A percentile compares a stretch with the other conserved stretches of the same genome.
Evolutionary conservation across 352 stramenopile genomes (phyloP).

Genomic region (Globisporangium recalcitrans): DNA sequence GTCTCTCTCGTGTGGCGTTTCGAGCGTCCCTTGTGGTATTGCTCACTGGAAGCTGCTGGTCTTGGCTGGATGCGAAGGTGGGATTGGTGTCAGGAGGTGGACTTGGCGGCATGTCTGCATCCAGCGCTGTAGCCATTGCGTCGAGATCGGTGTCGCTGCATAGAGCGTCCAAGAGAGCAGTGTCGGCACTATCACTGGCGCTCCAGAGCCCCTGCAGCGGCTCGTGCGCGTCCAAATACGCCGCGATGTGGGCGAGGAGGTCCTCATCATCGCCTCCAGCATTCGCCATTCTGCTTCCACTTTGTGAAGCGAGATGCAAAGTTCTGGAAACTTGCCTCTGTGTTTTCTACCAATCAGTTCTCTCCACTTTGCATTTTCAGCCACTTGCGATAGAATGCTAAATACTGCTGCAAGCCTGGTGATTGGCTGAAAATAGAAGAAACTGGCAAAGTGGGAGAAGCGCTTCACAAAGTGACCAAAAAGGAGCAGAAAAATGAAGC

Average conservation of each 20-base stretch:
- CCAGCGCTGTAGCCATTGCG: too few species aligned
- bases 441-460: too few species aligned
- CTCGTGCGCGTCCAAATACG: constrained; percentile 4
- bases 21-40: not conserved
- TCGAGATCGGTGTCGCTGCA: not conserved
- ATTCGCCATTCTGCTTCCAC: not conserved
- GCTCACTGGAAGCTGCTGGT: not conserved
- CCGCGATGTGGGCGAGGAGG: constrained; percentile 7
- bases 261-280: not conserved
- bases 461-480: too few species aligned
- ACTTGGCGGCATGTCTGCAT: not conserved
- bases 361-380: not conserved
- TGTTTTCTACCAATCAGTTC: not conserved
- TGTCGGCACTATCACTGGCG: not conserved
- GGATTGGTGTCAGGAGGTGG: not conserved
- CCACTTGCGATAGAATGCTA: not conserved
- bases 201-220: constrained; percentile 3
- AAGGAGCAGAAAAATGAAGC: not conserved
- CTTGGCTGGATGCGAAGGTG: not conserved
- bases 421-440: not conserved
- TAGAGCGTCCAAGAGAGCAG: not conserved
- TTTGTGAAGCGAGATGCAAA: too few species aligned
- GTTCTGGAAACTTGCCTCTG: not conserved
- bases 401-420: too few species aligned
- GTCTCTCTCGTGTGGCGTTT: constrained; percentile 2